These are phyloP conservation scores for Penicillium soppii DNA, from an alignment of 495 filamentous ascomycete genomes.

Conservation along the genomic window DNA sequence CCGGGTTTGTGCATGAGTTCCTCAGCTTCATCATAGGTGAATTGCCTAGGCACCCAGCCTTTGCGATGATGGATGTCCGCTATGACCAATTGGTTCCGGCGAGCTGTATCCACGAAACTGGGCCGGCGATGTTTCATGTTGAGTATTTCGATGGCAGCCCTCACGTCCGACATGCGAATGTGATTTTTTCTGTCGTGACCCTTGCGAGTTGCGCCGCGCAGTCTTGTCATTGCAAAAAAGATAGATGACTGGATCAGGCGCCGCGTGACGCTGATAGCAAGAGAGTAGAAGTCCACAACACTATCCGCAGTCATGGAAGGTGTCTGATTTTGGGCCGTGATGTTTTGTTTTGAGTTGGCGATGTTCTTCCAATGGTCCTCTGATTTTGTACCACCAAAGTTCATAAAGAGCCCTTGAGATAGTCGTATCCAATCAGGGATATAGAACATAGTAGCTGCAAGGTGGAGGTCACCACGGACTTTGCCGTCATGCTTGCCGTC, in stretches of 20 bases:
- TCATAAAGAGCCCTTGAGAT: constrained; percentile 76
- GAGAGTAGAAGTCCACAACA: constrained; percentile 69
- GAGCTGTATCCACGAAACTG: constrained; percentile 60
- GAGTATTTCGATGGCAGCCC: constrained; percentile 57
- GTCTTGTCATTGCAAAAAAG: constrained; percentile 62
- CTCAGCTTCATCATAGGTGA: constrained; percentile 56
- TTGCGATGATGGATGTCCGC: constrained; percentile 39
- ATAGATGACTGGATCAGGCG: constrained; percentile 66
- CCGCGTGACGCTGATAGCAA: constrained; percentile 63
- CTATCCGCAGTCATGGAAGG: constrained; percentile 69
- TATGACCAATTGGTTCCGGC: constrained; percentile 59
- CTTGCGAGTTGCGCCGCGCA: constrained; percentile 41
- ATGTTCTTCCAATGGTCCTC: constrained; percentile 67
- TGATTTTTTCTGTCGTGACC: constrained; percentile 29
- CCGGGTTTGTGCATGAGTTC: constrained; percentile 35
- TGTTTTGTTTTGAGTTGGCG: constrained; percentile 19
- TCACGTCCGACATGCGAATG: constrained; percentile 61
- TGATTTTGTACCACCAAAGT: constrained; percentile 48
- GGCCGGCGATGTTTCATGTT: constrained; percentile 35
- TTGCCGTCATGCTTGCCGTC: constrained; percentile 24
- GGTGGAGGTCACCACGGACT: constrained; percentile 34
- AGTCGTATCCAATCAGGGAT: constrained; percentile 62
- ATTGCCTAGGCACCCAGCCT: constrained; percentile 18
- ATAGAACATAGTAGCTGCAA: constrained; percentile 57
- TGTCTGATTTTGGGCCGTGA: constrained; percentile 30